Conservation (phyloP, 257 asterid species). For the Anisodus acutangulus region DNA sequence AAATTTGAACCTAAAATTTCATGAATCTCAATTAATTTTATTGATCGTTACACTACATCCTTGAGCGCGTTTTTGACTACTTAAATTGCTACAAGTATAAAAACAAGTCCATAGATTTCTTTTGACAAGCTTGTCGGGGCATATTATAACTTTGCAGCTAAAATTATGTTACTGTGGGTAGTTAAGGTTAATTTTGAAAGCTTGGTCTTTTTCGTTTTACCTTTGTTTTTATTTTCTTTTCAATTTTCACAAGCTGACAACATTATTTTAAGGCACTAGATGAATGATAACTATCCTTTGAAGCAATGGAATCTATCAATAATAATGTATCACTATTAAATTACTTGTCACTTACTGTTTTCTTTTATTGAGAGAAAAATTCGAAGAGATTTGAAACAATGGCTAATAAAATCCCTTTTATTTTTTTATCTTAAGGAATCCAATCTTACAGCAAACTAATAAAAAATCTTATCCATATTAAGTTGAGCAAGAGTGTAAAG, state of each 20-base stretch:
- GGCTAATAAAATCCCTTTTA: not conserved
- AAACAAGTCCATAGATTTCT: not conserved
- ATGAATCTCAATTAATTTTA: too few species aligned
- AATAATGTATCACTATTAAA: not conserved
- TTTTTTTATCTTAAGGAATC: conserved; percentile 33
- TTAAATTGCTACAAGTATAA: too few species aligned
- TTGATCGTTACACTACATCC: too few species aligned
- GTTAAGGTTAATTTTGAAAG: not conserved
- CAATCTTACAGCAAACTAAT: conserved; percentile 17
- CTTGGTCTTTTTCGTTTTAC: not conserved
- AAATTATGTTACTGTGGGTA: not conserved
- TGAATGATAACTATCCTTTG: not conserved
- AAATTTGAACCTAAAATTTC: too few species aligned
- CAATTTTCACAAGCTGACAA: not conserved
- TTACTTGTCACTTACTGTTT: not conserved
- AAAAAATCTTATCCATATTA: conserved; percentile 17
- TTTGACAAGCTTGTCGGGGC: not conserved
- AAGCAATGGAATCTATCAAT: not conserved
- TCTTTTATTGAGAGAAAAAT: not conserved
- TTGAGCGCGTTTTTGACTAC: too few species aligned
- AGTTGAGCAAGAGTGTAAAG: conserved; percentile 31
- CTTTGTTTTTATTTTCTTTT: not conserved
- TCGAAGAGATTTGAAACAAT: conserved; percentile 22
- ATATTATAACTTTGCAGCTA: not conserved
- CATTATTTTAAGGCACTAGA: not conserved